A percentile compares a stretch with the other conserved stretches of the same genome.
phyloP scores from a whole-genome alignment of 2,329 filamentous ascomycete genomes.

The Neonectria neomacrospora region DNA sequence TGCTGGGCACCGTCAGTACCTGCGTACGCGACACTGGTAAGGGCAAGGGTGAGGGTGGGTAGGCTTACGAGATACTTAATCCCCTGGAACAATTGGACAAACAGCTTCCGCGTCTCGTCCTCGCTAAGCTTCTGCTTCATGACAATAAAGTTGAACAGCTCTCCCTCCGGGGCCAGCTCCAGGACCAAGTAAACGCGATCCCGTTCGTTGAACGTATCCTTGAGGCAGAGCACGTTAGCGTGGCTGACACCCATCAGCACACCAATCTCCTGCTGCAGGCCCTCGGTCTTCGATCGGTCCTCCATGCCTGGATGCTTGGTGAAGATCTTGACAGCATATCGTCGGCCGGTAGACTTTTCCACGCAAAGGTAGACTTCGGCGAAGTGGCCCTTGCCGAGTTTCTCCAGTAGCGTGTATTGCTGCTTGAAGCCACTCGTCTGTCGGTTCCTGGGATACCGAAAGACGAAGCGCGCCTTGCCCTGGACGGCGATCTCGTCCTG shows the following conservation, averaged over 20 bases:
- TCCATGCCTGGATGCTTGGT: conserved; percentile 85
- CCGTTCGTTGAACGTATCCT: conserved; percentile 92
- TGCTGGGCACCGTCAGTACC: conserved; percentile 69
- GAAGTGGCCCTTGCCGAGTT: conserved; percentile 94
- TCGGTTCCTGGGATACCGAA: conserved; percentile 84
- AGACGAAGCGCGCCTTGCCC: conserved; percentile 87
- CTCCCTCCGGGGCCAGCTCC: conserved; percentile 90
- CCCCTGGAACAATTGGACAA: conserved; percentile 90
- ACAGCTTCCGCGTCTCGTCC: conserved; percentile 84
- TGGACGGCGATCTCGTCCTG: conserved; percentile 91
- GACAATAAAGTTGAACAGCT: conserved; percentile 95
- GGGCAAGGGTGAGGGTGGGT: background rate
- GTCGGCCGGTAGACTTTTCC: conserved; percentile 83
- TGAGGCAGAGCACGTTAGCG: conserved; percentile 90
- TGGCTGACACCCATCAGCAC: conserved; percentile 98
- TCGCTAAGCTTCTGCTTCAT: conserved; percentile 90
- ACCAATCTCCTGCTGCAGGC: conserved; percentile 93
- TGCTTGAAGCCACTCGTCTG: conserved; percentile 83
- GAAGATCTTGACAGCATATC: conserved; percentile 95
- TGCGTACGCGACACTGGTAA: background rate
- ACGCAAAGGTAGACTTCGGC: conserved; percentile 92
- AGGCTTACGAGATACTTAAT: conserved; percentile 89
- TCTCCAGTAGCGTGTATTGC: conserved; percentile 85
- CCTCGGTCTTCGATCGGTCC: conserved; percentile 84
- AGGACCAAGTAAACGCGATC: conserved; percentile 92